Conservation (phyloP, 208 protist genomes). For the Wallacemonas sp. region DNA sequence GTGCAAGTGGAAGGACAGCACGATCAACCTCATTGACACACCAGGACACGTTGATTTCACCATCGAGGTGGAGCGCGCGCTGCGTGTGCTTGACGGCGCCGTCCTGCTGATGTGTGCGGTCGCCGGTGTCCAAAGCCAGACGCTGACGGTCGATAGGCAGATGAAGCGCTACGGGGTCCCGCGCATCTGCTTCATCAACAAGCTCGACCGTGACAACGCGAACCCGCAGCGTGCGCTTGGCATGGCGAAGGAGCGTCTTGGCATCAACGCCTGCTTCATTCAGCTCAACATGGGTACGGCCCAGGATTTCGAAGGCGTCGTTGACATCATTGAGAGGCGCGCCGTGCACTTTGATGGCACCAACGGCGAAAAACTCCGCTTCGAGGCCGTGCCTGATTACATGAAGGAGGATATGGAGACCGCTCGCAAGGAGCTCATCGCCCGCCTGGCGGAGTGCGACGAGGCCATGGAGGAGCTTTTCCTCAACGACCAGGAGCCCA, state of each 20-base stretch:
- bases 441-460: constrained; percentile 95
- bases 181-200: constrained; percentile 99
- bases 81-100: constrained; percentile 98
- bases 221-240: constrained; percentile 82
- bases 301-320: constrained; percentile 95
- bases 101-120: constrained; percentile 97
- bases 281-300: constrained; percentile 98
- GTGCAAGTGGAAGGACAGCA: constrained; percentile 93
- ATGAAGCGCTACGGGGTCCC: constrained; percentile 99
- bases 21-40: constrained; percentile 99
- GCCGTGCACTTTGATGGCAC: constrained; percentile 95
- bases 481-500: constrained; percentile 92
- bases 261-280: constrained; percentile 95
- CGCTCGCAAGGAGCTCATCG: constrained; percentile 91
- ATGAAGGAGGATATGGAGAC: constrained; percentile 72
- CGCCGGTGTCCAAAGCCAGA: constrained; percentile 97
- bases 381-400: constrained; percentile 81
- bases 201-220: constrained; percentile 96
- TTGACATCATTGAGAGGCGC: constrained; percentile 94
- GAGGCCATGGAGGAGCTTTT: constrained; percentile 94
- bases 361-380: constrained; percentile 88
- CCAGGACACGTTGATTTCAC: constrained; percentile 99
- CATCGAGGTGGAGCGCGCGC: constrained; percentile 98
- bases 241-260: constrained; percentile 91
- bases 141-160: constrained; percentile 98